Evolutionary conservation across 768 basidiomycete species (phyloP), one percentile per base, ranked within the genome.

Genomic region (Boletus vermiculosoides): DNA sequence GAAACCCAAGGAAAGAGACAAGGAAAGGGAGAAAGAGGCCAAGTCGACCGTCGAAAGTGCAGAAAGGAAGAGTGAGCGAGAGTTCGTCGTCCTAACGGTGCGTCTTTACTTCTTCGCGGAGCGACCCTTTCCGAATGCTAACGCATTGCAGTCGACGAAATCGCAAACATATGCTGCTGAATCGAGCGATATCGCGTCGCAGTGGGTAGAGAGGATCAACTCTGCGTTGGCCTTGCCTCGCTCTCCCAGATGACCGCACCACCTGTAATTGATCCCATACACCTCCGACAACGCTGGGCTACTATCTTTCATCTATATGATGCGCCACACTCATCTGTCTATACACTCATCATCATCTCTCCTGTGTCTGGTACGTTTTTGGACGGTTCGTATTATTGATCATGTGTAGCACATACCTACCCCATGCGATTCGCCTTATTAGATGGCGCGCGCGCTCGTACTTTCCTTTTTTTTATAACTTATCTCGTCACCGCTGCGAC

Each of bases 21-120:
- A 75, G 55, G 78, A 79, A 5, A 77, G 73, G 46, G 78, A 77
- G 50, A 82, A 78, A 64, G 82, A 83, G 47, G 66, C 73, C 16
- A 76, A 77, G 37, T 72, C 70, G 41, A 69, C 77, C 41, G 69
- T 87, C 11, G 72, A 74, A 5, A 75, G 77, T 23, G 80, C 81
- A 0, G 82, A 81, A 53, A 70, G 75, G 28, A 84, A 83, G 63
- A 74, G 82, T 46, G 83, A 82, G 52, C 73, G 80, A 37, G 83
- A 84, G 65, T 85, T 87, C 65, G 78, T 82, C 16, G 76, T 87
- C 36, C 69, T 85, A 61, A 84, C 85, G 41, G 86, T 87, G 58
- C 65, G 83, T 73, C 22, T 33, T 55, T 30, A 61, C 5, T 46
- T 30, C 37, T 33, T 22, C 5, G 45, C 5, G 23, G 8, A 4